Evolutionary conservation across 208 protist genomes (phyloP).

Genomic region (Lotmaria passim): DNA sequence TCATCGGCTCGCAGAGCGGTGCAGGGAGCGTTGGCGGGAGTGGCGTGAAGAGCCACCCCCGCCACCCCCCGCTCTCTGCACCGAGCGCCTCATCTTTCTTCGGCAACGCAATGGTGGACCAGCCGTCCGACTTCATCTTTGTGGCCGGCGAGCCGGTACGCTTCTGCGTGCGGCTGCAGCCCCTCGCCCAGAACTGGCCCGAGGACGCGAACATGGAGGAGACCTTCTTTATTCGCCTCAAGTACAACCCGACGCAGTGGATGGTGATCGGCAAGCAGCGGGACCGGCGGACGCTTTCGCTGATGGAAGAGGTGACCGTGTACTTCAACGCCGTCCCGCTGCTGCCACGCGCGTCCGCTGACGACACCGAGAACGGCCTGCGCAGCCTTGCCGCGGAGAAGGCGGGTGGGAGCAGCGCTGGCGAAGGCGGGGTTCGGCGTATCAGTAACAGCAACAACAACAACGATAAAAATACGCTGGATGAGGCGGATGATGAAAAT

Average conservation of each 20-base stretch:
- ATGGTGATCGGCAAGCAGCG: slow-evolving; percentile 83
- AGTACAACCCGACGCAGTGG: slow-evolving; percentile 72
- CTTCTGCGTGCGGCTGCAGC: slow-evolving; percentile 72
- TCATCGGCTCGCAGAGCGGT: not conserved
- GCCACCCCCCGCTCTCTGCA: too few relatives aligned
- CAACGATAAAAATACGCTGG: not conserved
- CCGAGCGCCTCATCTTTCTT: slow-evolving; percentile 11
- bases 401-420: too few relatives aligned
- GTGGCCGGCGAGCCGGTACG: slow-evolving; percentile 76
- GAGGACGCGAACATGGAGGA: slow-evolving; percentile 65
- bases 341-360: slow-evolving; percentile 24
- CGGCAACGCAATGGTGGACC: slow-evolving; percentile 48
- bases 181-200: slow-evolving; percentile 83
- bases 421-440: too few relatives aligned
- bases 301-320: slow-evolving; percentile 69
- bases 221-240: slow-evolving; percentile 79
- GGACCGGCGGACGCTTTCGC: slow-evolving; percentile 62
- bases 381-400: not conserved
- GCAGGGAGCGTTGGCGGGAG: too few relatives aligned
- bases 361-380: not conserved
- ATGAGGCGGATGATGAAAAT: not conserved
- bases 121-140: slow-evolving; percentile 61
- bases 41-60: too few relatives aligned
- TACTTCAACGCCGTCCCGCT: slow-evolving; percentile 81
- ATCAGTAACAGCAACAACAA: too few relatives aligned